Evolutionary conservation across 2,329 filamentous ascomycete genomes (phyloP), one percentile per base, ranked within the genome.

Genomic region (Colletotrichum brevisporum): DNA sequence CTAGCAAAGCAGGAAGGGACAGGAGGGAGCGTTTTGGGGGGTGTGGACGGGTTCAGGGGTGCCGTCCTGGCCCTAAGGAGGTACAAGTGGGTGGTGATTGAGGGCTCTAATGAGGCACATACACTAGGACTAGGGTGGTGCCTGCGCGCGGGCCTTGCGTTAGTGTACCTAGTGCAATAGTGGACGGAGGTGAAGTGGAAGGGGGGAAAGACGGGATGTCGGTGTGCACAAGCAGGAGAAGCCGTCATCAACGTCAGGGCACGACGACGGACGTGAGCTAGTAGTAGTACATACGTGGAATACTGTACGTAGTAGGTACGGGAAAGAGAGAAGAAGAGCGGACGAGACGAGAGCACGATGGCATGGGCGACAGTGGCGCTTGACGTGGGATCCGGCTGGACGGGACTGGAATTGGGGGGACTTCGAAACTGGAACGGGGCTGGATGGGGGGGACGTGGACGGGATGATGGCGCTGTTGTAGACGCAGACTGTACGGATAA

Each of bases 311-410:
- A 36, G 31, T 36, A 36, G 9, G 31, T 8, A 8, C 31, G 10
- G 31, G 31, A 36, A 36, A 36, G 31, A 36, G 31, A 36, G 31
- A 36, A 36, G 27, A 36, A 10, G 31, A 36, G 31, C 8, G 31
- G 31, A 36, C 2, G 31, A 36, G 4, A 8, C 31, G 31, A 36
- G 31, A 8, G 31, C 8, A 36, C 31, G 31, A 36, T 3, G 31
- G 8, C 31, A 36, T 36, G 31, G 31, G 31, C 8, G 43, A 54
- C 12, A 43, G 63, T 56, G 68, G 64, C 48, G 48, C 54, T 61
- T 43, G 51, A 60, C 21, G 69, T 69, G 65, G 65, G 60, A 69
- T 69, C 60, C 43, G 21, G 60, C 31, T 36, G 61, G 51, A 59
- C 53, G 31, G 48, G 55, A 59, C 53, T 43, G 48, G 55, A 53